These are phyloP conservation scores for Hysterium pulicare DNA, from an alignment of 2,329 filamentous ascomycete species.

Conservation along the genomic window DNA sequence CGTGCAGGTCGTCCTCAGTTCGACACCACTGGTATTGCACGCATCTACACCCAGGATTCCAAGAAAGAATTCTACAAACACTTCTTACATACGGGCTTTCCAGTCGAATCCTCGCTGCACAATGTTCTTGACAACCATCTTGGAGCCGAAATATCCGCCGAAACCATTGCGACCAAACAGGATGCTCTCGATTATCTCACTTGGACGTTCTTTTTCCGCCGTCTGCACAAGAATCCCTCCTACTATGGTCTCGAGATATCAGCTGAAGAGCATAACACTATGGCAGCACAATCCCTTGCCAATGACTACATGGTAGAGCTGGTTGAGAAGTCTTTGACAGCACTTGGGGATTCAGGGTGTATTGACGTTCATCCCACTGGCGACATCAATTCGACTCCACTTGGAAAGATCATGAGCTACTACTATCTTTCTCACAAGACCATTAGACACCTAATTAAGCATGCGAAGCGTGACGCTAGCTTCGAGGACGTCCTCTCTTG, in stretches of 20 bases:
- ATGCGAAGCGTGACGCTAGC: constrained; percentile 70
- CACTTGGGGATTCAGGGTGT: constrained; percentile 81
- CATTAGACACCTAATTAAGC: constrained; percentile 75
- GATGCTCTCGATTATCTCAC: constrained; percentile 96
- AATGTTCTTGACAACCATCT: constrained; percentile 97
- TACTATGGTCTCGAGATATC: constrained; percentile 96
- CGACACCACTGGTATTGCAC: constrained; percentile 89
- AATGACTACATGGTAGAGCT: constrained; percentile 94
- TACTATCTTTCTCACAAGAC: constrained; percentile 96
- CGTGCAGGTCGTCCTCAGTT: constrained; percentile 95
- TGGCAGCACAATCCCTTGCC: constrained; percentile 78
- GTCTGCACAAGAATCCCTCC: constrained; percentile 95
- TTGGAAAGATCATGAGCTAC: constrained; percentile 99
- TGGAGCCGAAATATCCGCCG: constrained; percentile 88
- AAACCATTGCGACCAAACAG: constrained; percentile 90
- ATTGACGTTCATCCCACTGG: constrained; percentile 80
- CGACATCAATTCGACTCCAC: constrained; percentile 81
- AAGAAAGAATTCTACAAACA: constrained; percentile 99
- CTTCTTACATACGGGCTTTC: constrained; percentile 96
- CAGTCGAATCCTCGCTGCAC: constrained; percentile 92
- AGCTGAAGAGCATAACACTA: constrained; percentile 85
- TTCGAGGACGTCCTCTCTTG: constrained; percentile 83
- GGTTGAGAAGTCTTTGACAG: constrained; percentile 79
- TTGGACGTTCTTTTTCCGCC: constrained; percentile 99
- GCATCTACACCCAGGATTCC: constrained; percentile 94